A percentile compares a stretch with the other conserved stretches of the same genome.
These are phyloP conservation scores for Hyaloperonospora brassicae DNA, from an alignment of 352 stramenopile genomes.

Conservation along the genomic window DNA sequence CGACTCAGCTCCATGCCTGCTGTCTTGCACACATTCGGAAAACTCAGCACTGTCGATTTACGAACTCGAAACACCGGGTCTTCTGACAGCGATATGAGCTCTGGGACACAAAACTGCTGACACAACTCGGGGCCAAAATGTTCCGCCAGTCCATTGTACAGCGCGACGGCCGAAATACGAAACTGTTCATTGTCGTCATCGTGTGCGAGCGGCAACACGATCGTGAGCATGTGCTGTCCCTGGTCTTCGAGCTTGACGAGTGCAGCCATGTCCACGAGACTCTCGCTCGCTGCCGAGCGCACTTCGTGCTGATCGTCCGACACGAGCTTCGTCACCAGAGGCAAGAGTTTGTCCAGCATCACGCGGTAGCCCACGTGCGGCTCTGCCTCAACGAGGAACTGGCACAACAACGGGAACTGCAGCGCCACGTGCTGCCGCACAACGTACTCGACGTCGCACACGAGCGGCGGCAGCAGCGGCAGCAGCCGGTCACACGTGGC, in stretches of 20 bases:
- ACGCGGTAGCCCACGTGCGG: constrained; percentile 55
- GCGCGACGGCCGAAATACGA: constrained; percentile 86
- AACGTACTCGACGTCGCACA: constrained; percentile 89
- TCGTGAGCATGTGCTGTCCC: constrained; percentile 85
- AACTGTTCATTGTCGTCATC: constrained; percentile 90
- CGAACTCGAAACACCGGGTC: constrained; percentile 91
- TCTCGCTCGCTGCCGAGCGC: constrained; percentile 75
- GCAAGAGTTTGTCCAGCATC: constrained; percentile 74
- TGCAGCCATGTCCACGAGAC: constrained; percentile 79
- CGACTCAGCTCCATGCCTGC: constrained; percentile 65
- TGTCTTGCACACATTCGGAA: constrained; percentile 85
- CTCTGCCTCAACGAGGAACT: constrained; percentile 47
- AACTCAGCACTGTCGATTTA: constrained; percentile 87
- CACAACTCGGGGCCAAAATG: constrained; percentile 85
- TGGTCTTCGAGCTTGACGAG: constrained; percentile 86
- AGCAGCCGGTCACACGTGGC: constrained; percentile 82
- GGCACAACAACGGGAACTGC: constrained; percentile 81
- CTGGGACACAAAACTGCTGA: constrained; percentile 89
- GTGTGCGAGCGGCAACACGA: constrained; percentile 88
- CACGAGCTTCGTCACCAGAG: constrained; percentile 61
- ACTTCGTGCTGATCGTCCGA: constrained; percentile 87
- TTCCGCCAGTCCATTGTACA: constrained; percentile 89
- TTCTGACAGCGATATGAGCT: constrained; percentile 86
- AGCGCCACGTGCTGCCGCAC: constrained; percentile 91
- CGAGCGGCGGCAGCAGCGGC: constrained; percentile 82